Evolutionary conservation across 2,329 filamentous ascomycete genomes (phyloP).

Genomic region (Colletotrichum falcatum): DNA sequence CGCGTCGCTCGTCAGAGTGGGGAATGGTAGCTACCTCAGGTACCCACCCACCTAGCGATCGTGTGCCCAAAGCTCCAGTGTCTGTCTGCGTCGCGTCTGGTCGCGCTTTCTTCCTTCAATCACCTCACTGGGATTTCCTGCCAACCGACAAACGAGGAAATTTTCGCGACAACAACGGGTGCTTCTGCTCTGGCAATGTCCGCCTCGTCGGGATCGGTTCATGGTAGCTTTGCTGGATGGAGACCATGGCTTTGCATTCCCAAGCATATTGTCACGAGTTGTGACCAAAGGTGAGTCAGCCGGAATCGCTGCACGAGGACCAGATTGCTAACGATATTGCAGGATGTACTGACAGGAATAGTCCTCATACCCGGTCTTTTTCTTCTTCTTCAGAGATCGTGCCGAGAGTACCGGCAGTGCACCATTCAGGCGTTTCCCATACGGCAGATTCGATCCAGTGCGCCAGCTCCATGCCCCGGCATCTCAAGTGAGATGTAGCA

Average conservation of each 20-base stretch:
- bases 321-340: not conserved
- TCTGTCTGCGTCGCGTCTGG: slow-evolving; percentile 14
- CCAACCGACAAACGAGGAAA: not conserved
- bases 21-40: not conserved
- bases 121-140: not conserved
- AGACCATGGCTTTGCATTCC: no score
- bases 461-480: no score
- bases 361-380: not conserved
- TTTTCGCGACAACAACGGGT: not conserved
- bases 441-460: not conserved
- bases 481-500: slow-evolving; percentile 1
- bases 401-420: no score
- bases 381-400: not conserved
- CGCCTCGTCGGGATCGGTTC: not conserved
- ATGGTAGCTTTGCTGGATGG: no score
- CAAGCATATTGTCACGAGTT: not conserved
- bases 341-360: not conserved
- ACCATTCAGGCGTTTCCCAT: not conserved
- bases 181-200: not conserved
- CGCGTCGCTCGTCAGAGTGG: not conserved
- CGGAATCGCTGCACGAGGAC: not conserved
- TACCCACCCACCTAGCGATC: not conserved
- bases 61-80: not conserved
- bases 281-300: not conserved
- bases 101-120: slow-evolving; percentile 4